Conservation (phyloP, 176 grass and related monocot genomes). For the Pharus latifolius region DNA sequence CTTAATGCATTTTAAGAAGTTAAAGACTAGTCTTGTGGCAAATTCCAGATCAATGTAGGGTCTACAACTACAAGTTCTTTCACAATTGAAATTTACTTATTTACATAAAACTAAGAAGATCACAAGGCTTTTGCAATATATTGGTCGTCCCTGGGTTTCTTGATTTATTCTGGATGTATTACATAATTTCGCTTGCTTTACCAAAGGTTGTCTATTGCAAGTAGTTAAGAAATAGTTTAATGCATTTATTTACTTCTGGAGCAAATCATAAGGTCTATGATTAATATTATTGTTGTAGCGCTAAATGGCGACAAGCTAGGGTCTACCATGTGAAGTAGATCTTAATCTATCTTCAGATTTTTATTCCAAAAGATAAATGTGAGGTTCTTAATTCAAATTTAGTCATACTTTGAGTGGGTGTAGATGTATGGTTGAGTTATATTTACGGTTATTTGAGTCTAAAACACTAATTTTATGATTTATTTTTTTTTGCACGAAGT, state of each 20-base stretch:
- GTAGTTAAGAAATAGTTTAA: not conserved
- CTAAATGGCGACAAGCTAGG: not conserved
- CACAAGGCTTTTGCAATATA: not conserved
- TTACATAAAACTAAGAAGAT: not conserved
- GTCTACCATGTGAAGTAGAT: slow-evolving; percentile 12
- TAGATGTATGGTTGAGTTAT: too few species aligned
- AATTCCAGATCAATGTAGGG: not conserved
- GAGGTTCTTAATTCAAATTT: too few species aligned
- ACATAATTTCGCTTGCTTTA: not conserved
- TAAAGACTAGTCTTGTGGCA: too few species aligned
- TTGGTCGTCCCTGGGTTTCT: not conserved
- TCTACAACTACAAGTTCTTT: not conserved
- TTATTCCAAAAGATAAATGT: too few species aligned
- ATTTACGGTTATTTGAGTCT: too few species aligned
- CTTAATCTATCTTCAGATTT: not conserved
- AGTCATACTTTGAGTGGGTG: too few species aligned
- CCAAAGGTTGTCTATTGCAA: slow-evolving; percentile 18
- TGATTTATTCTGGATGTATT: not conserved
- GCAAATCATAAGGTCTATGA: not conserved
- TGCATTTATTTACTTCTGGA: not conserved
- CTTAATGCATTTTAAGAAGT: too few species aligned
- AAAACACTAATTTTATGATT: too few species aligned
- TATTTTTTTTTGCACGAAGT: too few species aligned
- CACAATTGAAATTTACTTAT: not conserved
- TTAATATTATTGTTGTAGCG: not conserved